These are phyloP conservation scores for Aureobasidium sp. DNA, from an alignment of 2,329 filamentous ascomycete species.

Conservation along the genomic window DNA sequence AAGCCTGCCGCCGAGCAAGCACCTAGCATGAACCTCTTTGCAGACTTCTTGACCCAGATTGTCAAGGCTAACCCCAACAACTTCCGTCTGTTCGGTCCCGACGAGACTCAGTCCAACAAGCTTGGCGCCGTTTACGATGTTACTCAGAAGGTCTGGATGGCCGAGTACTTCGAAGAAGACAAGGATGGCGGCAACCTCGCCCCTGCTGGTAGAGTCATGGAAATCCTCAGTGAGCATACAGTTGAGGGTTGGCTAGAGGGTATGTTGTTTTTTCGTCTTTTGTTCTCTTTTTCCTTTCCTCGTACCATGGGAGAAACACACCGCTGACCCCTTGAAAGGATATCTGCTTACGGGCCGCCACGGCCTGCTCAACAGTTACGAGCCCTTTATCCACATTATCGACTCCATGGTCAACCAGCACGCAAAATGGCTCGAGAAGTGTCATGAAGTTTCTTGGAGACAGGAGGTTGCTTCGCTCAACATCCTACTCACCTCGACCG, in stretches of 20 bases:
- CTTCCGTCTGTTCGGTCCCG: conserved; percentile 71
- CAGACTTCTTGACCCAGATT: conserved; percentile 58
- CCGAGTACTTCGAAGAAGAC: conserved; percentile 70
- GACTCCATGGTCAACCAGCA: conserved; percentile 83
- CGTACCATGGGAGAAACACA: no score
- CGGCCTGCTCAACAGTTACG: conserved; percentile 65
- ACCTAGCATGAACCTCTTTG: conserved; percentile 63
- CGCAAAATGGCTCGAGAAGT: conserved; percentile 80
- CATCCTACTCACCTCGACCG: conserved; percentile 68
- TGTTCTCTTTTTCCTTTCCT: no score
- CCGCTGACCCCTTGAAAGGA: no score
- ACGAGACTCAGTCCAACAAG: conserved; percentile 78
- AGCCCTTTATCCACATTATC: conserved; percentile 75
- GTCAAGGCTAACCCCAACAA: conserved; percentile 55
- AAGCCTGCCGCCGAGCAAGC: conserved; percentile 49
- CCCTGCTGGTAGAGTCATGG: conserved; percentile 64
- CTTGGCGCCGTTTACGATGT: conserved; percentile 62
- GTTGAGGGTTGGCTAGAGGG: conserved; percentile 72
- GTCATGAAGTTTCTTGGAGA: conserved; percentile 70
- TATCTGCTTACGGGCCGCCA: conserved; percentile 42
- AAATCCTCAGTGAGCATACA: conserved; percentile 76
- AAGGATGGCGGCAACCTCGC: conserved; percentile 65
- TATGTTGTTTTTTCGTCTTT: no score
- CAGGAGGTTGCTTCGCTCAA: conserved; percentile 66
- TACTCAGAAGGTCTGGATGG: conserved; percentile 74